These are phyloP conservation scores for Ulmus americana DNA, from an alignment of 331 rosid genomes.

Conservation along the genomic window DNA sequence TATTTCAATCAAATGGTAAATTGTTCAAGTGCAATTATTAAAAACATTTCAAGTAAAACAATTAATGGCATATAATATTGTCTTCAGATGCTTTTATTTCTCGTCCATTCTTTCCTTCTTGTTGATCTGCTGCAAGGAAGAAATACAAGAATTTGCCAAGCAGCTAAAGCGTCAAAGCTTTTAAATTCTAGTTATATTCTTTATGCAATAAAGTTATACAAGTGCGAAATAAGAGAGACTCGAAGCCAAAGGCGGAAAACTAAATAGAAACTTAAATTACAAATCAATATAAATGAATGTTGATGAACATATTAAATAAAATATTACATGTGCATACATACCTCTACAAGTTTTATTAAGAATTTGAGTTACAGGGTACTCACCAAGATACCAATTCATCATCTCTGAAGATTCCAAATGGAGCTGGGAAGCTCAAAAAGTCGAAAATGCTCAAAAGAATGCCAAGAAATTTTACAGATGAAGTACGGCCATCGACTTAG, in stretches of 20 bases:
- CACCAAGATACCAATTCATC: slow-evolving; percentile 32
- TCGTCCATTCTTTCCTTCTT: too few relatives aligned
- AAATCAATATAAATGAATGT: slow-evolving; percentile 41
- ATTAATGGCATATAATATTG: too few relatives aligned
- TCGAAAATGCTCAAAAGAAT: slow-evolving; percentile 17
- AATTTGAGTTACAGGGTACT: slow-evolving; percentile 31
- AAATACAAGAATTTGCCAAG: too few relatives aligned
- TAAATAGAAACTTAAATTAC: slow-evolving; percentile 15
- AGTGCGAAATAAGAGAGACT: not conserved
- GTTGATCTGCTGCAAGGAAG: too few relatives aligned
- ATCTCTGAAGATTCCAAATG: slow-evolving; percentile 31
- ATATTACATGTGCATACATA: slow-evolving; percentile 31
- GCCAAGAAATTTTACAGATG: slow-evolving; percentile 49
- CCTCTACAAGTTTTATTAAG: slow-evolving; percentile 8
- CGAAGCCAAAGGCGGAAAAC: not conserved
- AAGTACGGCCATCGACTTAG: slow-evolving; percentile 78
- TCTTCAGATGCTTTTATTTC: too few relatives aligned
- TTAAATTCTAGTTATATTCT: too few relatives aligned
- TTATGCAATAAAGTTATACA: too few relatives aligned
- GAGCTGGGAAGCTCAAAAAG: slow-evolving; percentile 21
- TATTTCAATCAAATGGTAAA: too few relatives aligned
- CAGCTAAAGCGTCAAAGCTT: too few relatives aligned
- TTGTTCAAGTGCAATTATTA: too few relatives aligned
- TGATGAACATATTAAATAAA: slow-evolving; percentile 41
- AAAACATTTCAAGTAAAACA: too few relatives aligned